Evolutionary conservation across 2,329 filamentous ascomycete species (phyloP).

Genomic region (Cryphonectria radicalis): DNA sequence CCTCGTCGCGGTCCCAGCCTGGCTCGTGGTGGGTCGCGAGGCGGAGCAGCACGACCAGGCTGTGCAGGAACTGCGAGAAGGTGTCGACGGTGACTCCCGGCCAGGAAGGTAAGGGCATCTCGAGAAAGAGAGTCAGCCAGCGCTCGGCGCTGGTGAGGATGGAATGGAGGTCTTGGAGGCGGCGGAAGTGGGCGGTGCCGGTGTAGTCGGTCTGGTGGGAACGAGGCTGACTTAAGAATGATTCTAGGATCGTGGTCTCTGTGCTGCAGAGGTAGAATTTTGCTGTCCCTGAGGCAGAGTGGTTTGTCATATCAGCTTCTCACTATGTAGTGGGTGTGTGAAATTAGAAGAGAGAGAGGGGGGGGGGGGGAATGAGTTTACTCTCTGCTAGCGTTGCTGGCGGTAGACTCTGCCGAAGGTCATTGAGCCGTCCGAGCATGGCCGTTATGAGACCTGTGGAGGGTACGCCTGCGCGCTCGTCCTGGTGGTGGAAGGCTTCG

Average conservation of each 20-base stretch:
- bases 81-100: constrained; percentile 32
- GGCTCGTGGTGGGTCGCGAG: constrained; percentile 33
- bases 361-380: constrained; percentile 10
- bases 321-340: not conserved
- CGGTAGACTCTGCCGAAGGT: constrained; percentile 31
- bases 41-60: constrained; percentile 35
- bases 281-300: constrained; percentile 22
- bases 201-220: constrained; percentile 11
- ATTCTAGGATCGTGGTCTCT: constrained; percentile 33
- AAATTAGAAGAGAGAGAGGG: no score
- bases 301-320: not conserved
- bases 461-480: not conserved
- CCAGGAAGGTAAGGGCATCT: constrained; percentile 30
- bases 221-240: constrained; percentile 20
- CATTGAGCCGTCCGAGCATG: constrained; percentile 31
- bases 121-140: constrained; percentile 30
- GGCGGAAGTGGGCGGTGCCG: constrained; percentile 27
- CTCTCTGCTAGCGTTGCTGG: constrained; percentile 28
- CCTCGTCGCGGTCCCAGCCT: constrained; percentile 34
- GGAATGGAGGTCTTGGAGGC: constrained; percentile 33
- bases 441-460: constrained; percentile 30
- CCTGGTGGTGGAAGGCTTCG: constrained; percentile 12
- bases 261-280: constrained; percentile 33
- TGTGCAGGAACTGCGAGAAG: constrained; percentile 35
- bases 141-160: constrained; percentile 30